Evolutionary conservation across 2,329 filamentous ascomycete species (phyloP).

Genomic region (Fusarium burgessii): DNA sequence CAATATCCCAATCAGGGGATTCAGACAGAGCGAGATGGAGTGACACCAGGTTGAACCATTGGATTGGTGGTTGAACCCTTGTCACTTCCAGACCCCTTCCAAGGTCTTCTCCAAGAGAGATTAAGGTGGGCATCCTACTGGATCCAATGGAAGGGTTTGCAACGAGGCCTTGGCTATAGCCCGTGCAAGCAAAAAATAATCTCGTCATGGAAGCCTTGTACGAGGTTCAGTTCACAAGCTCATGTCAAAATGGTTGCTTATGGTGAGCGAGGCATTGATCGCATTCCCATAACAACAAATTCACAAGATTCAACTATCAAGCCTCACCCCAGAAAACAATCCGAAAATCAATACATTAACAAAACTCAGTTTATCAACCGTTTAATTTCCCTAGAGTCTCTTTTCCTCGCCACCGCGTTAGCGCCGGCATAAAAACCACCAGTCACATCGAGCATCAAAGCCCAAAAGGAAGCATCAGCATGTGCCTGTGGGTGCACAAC

Average conservation of each 20-base stretch:
- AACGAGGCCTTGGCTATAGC: slow-evolving; percentile 23
- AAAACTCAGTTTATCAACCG: slow-evolving; percentile 16
- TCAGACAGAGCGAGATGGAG: slow-evolving; percentile 33
- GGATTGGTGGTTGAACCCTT: slow-evolving; percentile 33
- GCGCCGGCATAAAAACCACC: slow-evolving; percentile 32
- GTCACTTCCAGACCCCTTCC: slow-evolving; percentile 35
- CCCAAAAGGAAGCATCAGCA: slow-evolving; percentile 5
- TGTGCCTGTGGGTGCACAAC: slow-evolving; percentile 16
- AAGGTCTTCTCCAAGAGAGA: slow-evolving; percentile 39
- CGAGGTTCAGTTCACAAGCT: background rate
- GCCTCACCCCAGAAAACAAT: background rate
- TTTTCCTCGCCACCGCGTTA: slow-evolving; percentile 34
- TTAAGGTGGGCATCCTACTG: slow-evolving; percentile 38
- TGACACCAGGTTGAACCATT: slow-evolving; percentile 30
- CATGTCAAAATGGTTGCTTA: background rate
- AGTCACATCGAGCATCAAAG: slow-evolving; percentile 21
- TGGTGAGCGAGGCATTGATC: slow-evolving; percentile 15
- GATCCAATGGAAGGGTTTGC: slow-evolving; percentile 30
- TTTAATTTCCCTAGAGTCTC: slow-evolving; percentile 41
- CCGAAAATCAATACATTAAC: background rate
- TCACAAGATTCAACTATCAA: background rate
- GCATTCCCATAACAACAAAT: slow-evolving; percentile 2
- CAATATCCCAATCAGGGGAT: slow-evolving; percentile 36
- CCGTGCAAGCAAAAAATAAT: slow-evolving; percentile 1
- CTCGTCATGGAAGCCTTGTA: slow-evolving; percentile 34